phyloP scores from a whole-genome alignment of 139 green algal genomes.

The Chlorella vulgaris region DNA sequence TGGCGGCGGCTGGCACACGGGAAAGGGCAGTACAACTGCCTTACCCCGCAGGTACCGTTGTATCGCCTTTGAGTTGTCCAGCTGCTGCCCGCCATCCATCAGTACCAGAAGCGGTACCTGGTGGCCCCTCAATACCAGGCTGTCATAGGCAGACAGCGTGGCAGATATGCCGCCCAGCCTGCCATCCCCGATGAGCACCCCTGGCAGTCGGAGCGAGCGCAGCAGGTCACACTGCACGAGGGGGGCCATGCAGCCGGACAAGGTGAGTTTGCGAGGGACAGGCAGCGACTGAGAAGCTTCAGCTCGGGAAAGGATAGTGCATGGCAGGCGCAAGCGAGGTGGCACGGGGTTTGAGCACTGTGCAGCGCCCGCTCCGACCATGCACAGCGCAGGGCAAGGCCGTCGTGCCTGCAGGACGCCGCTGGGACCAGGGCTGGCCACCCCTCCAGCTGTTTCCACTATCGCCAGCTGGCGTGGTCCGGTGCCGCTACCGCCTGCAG shows the following conservation, averaged over 20 bases:
- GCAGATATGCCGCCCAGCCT: constrained; percentile 92
- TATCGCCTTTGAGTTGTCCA: constrained; percentile 48
- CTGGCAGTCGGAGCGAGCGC: constrained; percentile 81
- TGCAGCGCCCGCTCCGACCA: not conserved
- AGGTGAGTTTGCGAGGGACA: too few species aligned
- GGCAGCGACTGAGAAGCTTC: too few species aligned
- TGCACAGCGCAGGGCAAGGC: not conserved
- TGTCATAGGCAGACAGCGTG: constrained; percentile 87
- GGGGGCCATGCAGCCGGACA: not conserved
- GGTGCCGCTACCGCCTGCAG: not conserved
- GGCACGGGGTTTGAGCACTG: too few species aligned
- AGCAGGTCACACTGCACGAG: constrained; percentile 77
- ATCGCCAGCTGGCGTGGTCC: constrained; percentile 56
- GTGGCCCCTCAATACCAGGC: constrained; percentile 71
- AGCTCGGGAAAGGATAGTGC: too few species aligned
- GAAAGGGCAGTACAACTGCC: constrained; percentile 24
- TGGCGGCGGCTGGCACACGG: constrained; percentile 13
- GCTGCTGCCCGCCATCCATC: constrained; percentile 41
- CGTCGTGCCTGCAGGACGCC: constrained; percentile 76
- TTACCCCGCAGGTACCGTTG: constrained; percentile 11
- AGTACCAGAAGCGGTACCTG: constrained; percentile 74
- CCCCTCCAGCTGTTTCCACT: constrained; percentile 93
- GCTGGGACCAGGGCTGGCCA: constrained; percentile 83
- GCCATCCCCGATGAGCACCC: constrained; percentile 89
- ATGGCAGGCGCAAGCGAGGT: too few species aligned